A percentile compares a stretch with the other conserved stretches of the same genome.
phyloP scores from a whole-genome alignment of 495 filamentous ascomycete species.

The Aspergillus baeticus region DNA sequence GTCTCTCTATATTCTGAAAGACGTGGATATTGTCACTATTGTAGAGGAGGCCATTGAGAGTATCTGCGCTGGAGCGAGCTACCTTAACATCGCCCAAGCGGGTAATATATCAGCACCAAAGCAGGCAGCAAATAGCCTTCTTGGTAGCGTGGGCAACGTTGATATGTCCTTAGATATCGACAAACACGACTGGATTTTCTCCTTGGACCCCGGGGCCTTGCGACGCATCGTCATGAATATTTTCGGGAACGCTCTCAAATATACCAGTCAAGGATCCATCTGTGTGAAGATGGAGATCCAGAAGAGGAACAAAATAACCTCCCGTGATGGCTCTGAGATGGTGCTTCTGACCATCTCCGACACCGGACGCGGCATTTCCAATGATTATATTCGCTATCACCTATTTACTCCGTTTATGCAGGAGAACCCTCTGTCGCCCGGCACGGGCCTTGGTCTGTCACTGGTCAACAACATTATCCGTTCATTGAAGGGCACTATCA shows the following conservation, averaged over 20 bases:
- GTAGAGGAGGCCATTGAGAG: slow-evolving; percentile 44
- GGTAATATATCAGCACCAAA: too few relatives aligned
- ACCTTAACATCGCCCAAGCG: not conserved
- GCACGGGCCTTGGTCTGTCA: slow-evolving; percentile 38
- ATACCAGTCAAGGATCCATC: slow-evolving; percentile 24
- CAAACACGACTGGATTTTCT: slow-evolving; percentile 30
- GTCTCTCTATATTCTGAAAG: slow-evolving; percentile 23
- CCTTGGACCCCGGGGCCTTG: slow-evolving; percentile 42
- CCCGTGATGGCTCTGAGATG: not conserved
- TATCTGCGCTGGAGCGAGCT: slow-evolving; percentile 18
- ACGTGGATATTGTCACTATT: slow-evolving; percentile 29
- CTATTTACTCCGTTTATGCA: slow-evolving; percentile 46
- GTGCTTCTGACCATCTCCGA: slow-evolving; percentile 32
- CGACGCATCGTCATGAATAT: slow-evolving; percentile 47
- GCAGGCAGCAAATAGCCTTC: too few relatives aligned
- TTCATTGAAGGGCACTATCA: slow-evolving; percentile 37
- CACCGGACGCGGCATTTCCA: slow-evolving; percentile 41
- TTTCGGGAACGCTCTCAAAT: slow-evolving; percentile 46
- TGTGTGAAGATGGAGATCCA: slow-evolving; percentile 26
- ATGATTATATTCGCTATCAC: slow-evolving; percentile 38
- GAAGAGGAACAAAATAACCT: not conserved
- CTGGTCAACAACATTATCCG: slow-evolving; percentile 41
- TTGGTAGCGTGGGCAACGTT: slow-evolving; percentile 6
- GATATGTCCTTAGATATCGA: slow-evolving; percentile 36
- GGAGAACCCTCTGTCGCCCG: slow-evolving; percentile 40